A percentile compares a stretch with the other conserved stretches of the same genome.
Evolutionary conservation across 345 rosid species (phyloP).

Genomic region (Erodium maritimum): DNA sequence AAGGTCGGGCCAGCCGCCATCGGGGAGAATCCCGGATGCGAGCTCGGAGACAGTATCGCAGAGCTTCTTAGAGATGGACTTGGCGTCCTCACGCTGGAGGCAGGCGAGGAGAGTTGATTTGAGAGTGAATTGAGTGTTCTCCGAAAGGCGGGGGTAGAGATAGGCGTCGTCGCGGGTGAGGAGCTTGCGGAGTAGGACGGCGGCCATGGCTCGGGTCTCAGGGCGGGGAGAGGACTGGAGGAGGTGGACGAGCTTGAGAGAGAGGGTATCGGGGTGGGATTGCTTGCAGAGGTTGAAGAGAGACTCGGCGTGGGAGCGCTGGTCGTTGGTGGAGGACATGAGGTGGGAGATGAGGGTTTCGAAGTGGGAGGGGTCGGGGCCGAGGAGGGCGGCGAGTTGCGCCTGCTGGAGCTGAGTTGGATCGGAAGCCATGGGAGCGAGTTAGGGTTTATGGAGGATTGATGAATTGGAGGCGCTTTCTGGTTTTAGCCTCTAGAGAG

Average conservation of each 20-base stretch:
- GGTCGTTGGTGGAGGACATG: slow-evolving; percentile 66
- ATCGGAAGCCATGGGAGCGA: slow-evolving; percentile 19
- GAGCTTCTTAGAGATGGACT: slow-evolving; percentile 72
- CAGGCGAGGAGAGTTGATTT: slow-evolving; percentile 64
- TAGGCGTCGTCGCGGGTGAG: slow-evolving; percentile 77
- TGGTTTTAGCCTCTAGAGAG: background rate
- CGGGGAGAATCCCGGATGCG: slow-evolving; percentile 73
- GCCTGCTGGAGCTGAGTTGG: slow-evolving; percentile 13
- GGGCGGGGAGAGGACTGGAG: slow-evolving; percentile 27
- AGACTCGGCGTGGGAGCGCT: slow-evolving; percentile 53
- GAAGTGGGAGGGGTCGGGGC: slow-evolving; percentile 44
- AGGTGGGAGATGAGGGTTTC: slow-evolving; percentile 52
- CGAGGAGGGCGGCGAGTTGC: slow-evolving; percentile 25
- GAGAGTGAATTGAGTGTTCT: slow-evolving; percentile 58
- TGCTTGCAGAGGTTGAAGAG: slow-evolving; percentile 49
- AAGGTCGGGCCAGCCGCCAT: slow-evolving; percentile 91
- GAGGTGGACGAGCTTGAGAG: slow-evolving; percentile 35
- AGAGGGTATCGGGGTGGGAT: slow-evolving; percentile 42
- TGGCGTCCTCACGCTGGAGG: slow-evolving; percentile 63
- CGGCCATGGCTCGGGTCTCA: slow-evolving; percentile 50
- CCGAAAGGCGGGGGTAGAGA: slow-evolving; percentile 76
- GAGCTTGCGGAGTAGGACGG: slow-evolving; percentile 56
- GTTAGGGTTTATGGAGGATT: background rate
- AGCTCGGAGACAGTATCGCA: slow-evolving; percentile 95
- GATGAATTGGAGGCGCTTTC: background rate